Percentiles rank a stretch among this genome's conserved stretches.
Evolutionary conservation across 1,139 yeast genomes (phyloP).

Genomic region (Geotrichum fermentans): DNA sequence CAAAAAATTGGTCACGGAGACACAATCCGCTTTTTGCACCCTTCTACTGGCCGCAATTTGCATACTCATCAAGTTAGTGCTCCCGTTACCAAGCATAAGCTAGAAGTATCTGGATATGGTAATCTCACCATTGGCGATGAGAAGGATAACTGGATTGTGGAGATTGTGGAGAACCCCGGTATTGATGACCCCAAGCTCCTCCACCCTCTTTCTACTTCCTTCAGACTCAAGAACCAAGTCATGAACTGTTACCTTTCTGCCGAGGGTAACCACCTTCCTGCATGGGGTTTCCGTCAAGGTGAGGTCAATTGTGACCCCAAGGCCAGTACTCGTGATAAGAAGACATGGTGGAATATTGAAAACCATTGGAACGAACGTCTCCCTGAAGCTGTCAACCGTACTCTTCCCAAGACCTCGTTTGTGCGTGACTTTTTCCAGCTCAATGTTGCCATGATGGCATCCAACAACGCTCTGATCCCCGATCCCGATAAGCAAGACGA

Average conservation of each 20-base stretch:
- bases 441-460: constrained; percentile 97
- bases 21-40: constrained; percentile 73
- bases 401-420: constrained; percentile 77
- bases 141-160: constrained; percentile 92
- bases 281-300: constrained; percentile 98
- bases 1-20: constrained; percentile 67
- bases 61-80: constrained; percentile 84
- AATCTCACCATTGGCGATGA: constrained; percentile 78
- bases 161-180: constrained; percentile 74
- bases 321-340: constrained; percentile 78
- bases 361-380: constrained; percentile 69
- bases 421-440: constrained; percentile 85
- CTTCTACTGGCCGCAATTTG: constrained; percentile 77
- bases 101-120: constrained; percentile 93
- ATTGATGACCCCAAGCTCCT: constrained; percentile 53
- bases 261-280: constrained; percentile 75
- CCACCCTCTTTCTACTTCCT: constrained; percentile 83
- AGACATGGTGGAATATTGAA: constrained; percentile 98
- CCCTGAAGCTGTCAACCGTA: constrained; percentile 66
- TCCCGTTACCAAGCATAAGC: constrained; percentile 64
- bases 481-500: constrained; percentile 88
- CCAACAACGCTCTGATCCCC: constrained; percentile 93
- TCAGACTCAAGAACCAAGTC: constrained; percentile 65
- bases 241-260: constrained; percentile 84
- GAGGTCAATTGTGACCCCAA: constrained; percentile 82